A percentile compares a stretch with the other conserved stretches of the same genome.
Conservation (phyloP, 805 yeast species). For the Candida parachauliodes region DNA sequence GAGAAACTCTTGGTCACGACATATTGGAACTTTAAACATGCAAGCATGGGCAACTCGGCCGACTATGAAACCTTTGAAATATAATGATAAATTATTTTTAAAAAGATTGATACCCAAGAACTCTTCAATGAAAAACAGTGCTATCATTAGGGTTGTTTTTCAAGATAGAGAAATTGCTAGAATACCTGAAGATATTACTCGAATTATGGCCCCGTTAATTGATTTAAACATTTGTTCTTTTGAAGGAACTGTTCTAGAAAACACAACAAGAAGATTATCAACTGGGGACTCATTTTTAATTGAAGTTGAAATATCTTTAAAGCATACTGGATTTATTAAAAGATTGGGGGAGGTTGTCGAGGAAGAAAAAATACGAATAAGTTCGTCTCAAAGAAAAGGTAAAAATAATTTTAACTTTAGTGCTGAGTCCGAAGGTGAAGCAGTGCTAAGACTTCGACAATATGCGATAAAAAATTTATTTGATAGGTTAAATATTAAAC, state of each 20-base stretch:
- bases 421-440: constrained; percentile 53
- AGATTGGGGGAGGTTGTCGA: constrained; percentile 11
- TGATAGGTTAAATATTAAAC: constrained; percentile 41
- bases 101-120: constrained; percentile 29
- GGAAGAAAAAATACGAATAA: constrained; percentile 3
- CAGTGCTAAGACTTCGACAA: constrained; percentile 49
- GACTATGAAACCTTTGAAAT: constrained; percentile 43
- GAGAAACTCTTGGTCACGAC: constrained; percentile 32
- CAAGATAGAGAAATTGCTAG: constrained; percentile 69
- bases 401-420: constrained; percentile 21
- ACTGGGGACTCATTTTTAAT: constrained; percentile 76
- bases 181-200: constrained; percentile 65
- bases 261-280: constrained; percentile 50
- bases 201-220: constrained; percentile 60
- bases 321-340: constrained; percentile 29
- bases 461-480: constrained; percentile 54
- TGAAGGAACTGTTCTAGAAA: constrained; percentile 54
- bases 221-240: constrained; percentile 53
- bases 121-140: constrained; percentile 21
- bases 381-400: constrained; percentile 12
- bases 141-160: constrained; percentile 31
- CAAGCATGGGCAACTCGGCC: constrained; percentile 75
- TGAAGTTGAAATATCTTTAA: constrained; percentile 64
- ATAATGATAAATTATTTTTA: constrained; percentile 41
- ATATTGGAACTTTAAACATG: constrained; percentile 57